A percentile compares a stretch with the other conserved stretches of the same genome.
These are phyloP conservation scores for Paracoccidioides lutzii DNA, from an alignment of 2,329 filamentous ascomycete species.

Conservation along the genomic window DNA sequence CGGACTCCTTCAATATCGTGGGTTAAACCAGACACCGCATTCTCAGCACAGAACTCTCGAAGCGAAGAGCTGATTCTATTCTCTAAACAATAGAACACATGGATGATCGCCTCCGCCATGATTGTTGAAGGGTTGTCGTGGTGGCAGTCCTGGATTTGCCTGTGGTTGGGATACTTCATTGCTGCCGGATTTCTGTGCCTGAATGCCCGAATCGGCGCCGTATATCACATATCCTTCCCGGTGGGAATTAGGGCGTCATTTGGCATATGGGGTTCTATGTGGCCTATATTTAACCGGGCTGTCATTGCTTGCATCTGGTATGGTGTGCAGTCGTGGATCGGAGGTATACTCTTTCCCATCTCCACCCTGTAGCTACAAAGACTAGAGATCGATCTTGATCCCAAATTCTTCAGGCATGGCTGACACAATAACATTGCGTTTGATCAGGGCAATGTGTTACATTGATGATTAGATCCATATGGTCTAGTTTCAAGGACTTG, in stretches of 20 bases:
- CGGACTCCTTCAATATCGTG: slow-evolving; percentile 69
- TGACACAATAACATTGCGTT: not conserved
- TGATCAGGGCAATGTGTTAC: slow-evolving; percentile 59
- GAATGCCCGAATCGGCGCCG: slow-evolving; percentile 72
- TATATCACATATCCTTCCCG: slow-evolving; percentile 82
- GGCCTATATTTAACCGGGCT: slow-evolving; percentile 82
- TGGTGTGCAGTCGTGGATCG: slow-evolving; percentile 74
- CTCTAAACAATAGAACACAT: slow-evolving; percentile 51
- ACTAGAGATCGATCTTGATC: not conserved
- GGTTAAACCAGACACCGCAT: slow-evolving; percentile 12
- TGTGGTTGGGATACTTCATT: slow-evolving; percentile 75
- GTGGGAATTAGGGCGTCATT: slow-evolving; percentile 67
- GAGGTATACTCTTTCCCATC: slow-evolving; percentile 32
- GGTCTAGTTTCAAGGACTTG: slow-evolving; percentile 48
- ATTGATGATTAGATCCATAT: slow-evolving; percentile 78
- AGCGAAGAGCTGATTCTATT: not conserved
- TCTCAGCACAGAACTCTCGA: not conserved
- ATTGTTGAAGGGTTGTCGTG: slow-evolving; percentile 66
- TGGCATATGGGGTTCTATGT: slow-evolving; percentile 77
- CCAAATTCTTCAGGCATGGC: not conserved
- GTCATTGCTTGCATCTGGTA: slow-evolving; percentile 84
- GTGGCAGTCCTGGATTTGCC: slow-evolving; percentile 87
- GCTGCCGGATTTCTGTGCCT: slow-evolving; percentile 61
- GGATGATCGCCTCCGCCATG: slow-evolving; percentile 85
- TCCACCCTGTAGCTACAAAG: too few relatives aligned